Percentiles rank a stretch among this genome's conserved stretches.
Evolutionary conservation across 1,139 yeast species (phyloP).

Genomic region (Yamadazyma dushanensis): DNA sequence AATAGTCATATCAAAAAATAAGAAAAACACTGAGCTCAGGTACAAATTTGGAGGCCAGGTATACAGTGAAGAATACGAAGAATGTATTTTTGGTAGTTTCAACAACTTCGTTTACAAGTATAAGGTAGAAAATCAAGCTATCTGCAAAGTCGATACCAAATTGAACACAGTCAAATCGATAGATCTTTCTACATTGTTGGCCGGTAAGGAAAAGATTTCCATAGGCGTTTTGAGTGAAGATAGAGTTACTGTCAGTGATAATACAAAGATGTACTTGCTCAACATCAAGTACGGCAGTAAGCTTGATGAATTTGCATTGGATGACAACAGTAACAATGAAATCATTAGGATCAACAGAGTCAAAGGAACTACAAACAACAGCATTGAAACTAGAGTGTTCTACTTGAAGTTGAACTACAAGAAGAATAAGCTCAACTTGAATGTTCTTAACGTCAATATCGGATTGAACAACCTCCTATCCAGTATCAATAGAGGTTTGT

Average conservation of each 20-base stretch:
- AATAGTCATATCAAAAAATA: conserved; percentile 7
- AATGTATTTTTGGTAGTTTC: conserved; percentile 11
- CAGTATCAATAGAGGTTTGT: conserved; percentile 66
- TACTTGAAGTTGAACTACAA: conserved; percentile 41
- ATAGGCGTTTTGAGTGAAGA: conserved; percentile 43
- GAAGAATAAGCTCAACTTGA: conserved; percentile 45
- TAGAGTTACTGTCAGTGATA: conserved; percentile 43
- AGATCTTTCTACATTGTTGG: conserved; percentile 22
- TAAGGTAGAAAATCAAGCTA: conserved; percentile 5
- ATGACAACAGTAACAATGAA: conserved; percentile 23
- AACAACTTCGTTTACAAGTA: conserved; percentile 14
- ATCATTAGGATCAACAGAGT: conserved; percentile 40
- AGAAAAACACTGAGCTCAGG: conserved; percentile 7
- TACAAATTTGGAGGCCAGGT: conserved; percentile 8
- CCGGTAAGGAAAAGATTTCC: conserved; percentile 17
- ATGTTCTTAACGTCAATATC: conserved; percentile 55
- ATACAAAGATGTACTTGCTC: conserved; percentile 39
- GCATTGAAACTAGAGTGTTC: conserved; percentile 44
- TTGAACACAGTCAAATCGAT: conserved; percentile 23
- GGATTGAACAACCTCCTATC: conserved; percentile 74
- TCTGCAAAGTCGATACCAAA: conserved; percentile 17
- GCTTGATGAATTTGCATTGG: conserved; percentile 34
- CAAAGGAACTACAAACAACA: conserved; percentile 41
- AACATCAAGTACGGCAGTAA: conserved; percentile 47
- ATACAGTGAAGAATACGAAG: conserved; percentile 4